phyloP scores from a whole-genome alignment of 257 asterid genomes.

The Petunia secreta region DNA sequence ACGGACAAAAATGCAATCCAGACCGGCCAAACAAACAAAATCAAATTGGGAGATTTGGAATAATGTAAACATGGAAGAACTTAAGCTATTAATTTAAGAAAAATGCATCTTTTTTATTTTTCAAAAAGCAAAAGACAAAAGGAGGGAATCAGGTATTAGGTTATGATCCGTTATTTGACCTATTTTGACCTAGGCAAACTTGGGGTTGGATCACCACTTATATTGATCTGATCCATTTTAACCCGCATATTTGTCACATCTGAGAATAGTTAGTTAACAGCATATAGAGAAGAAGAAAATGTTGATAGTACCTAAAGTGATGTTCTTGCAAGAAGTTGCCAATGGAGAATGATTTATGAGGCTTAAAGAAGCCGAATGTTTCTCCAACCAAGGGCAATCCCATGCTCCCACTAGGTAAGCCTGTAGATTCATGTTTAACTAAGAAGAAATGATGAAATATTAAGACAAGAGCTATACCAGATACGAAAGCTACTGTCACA shows the following conservation, averaged over 20 bases:
- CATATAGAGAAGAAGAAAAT: neutral
- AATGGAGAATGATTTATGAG: constrained; percentile 58
- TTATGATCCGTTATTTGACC: too few relatives aligned
- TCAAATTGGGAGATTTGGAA: neutral
- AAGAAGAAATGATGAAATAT: neutral
- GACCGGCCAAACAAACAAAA: neutral
- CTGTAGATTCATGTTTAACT: neutral
- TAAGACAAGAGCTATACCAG: neutral
- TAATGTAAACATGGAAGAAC: neutral
- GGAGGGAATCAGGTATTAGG: too few relatives aligned
- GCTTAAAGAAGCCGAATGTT: constrained; percentile 61
- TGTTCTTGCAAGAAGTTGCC: constrained; percentile 62
- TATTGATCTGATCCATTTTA: neutral
- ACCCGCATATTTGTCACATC: neutral
- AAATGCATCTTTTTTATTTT: neutral
- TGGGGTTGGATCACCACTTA: neutral
- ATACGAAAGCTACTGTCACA: neutral
- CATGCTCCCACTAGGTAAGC: constrained; percentile 61
- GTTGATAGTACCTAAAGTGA: constrained; percentile 42
- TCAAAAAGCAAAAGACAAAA: neutral
- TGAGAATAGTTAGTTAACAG: too few relatives aligned
- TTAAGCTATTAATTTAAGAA: neutral
- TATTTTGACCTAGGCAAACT: neutral
- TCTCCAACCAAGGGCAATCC: constrained; percentile 69
- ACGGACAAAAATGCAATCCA: neutral